Percentiles rank a stretch among this genome's conserved stretches.
These are phyloP conservation scores for Candida arabinofermentans DNA, from an alignment of 805 yeast species.

Conservation along the genomic window DNA sequence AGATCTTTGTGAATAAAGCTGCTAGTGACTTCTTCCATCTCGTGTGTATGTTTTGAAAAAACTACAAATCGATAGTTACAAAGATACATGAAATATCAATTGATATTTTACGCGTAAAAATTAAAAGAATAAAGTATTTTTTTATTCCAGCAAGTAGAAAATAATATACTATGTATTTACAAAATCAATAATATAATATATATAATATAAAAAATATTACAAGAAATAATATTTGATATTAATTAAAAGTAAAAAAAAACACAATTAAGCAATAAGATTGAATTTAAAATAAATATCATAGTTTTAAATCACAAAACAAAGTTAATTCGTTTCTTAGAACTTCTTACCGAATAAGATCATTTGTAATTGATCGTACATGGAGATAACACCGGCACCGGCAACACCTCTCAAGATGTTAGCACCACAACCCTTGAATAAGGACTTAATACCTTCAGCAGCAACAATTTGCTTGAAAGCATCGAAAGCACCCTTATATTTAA, in stretches of 20 bases:
- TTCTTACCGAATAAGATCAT: constrained; percentile 93
- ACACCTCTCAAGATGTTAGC: constrained; percentile 99
- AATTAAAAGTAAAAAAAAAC: not conserved
- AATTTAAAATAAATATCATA: not conserved
- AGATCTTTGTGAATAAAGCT: too few species aligned
- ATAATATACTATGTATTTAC: constrained; percentile 10
- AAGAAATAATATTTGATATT: not conserved
- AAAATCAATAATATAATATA: constrained; percentile 1
- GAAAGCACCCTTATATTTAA: constrained; percentile 91
- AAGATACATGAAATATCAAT: too few species aligned
- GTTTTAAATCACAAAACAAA: not conserved
- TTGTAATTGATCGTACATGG: constrained; percentile 96
- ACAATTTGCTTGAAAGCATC: constrained; percentile 90
- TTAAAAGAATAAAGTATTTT: constrained; percentile 1
- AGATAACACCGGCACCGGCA: constrained; percentile 99
- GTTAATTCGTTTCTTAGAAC: constrained; percentile 54
- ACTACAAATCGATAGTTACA: too few species aligned
- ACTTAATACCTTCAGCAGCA: constrained; percentile 90
- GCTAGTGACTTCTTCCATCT: too few species aligned
- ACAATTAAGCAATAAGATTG: not conserved
- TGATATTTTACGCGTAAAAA: too few species aligned
- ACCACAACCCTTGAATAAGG: constrained; percentile 98
- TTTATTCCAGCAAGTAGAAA: constrained; percentile 2
- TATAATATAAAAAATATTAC: not conserved
- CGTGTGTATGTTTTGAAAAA: too few species aligned